phyloP scores from a whole-genome alignment of 2,329 filamentous ascomycete species.

The Fusarium sp. region DNA sequence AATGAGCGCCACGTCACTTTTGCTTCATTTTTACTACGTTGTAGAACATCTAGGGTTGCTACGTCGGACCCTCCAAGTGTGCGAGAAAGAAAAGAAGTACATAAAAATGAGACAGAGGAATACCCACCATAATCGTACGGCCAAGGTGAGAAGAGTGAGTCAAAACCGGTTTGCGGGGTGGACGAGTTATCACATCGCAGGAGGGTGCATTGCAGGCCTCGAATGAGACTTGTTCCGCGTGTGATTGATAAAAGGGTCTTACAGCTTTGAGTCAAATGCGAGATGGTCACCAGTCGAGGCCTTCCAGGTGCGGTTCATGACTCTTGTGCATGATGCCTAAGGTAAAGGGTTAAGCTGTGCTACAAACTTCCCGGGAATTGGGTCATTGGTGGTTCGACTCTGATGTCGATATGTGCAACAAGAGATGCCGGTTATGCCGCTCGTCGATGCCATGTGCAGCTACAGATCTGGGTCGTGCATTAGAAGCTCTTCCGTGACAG shows the following conservation, averaged over 20 bases:
- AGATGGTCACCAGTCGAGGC: constrained; percentile 10
- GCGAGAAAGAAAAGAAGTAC: not conserved
- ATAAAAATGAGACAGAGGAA: not conserved
- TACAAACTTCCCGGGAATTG: constrained; percentile 17
- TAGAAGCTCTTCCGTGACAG: constrained; percentile 1
- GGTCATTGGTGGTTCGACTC: constrained; percentile 29
- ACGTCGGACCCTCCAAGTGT: not conserved
- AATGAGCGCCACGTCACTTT: constrained; percentile 28
- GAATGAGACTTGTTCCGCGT: constrained; percentile 10
- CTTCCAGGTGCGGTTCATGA: constrained; percentile 7
- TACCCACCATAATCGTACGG: constrained; percentile 15
- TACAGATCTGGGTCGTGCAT: constrained; percentile 8
- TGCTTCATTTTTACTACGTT: not conserved
- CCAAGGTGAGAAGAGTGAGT: constrained; percentile 12
- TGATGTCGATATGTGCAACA: constrained; percentile 16
- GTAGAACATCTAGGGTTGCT: not conserved
- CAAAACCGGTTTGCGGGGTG: constrained; percentile 35
- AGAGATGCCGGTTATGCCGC: not conserved
- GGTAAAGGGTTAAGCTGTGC: constrained; percentile 6
- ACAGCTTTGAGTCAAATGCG: not conserved
- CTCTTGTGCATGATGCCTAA: constrained; percentile 7
- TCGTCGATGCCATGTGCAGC: not conserved
- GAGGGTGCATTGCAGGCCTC: constrained; percentile 31
- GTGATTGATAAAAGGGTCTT: constrained; percentile 5
- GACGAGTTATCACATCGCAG: constrained; percentile 24